These are phyloP conservation scores for Pleurotus djamor DNA, from an alignment of 768 basidiomycete genomes.

Conservation along the genomic window DNA sequence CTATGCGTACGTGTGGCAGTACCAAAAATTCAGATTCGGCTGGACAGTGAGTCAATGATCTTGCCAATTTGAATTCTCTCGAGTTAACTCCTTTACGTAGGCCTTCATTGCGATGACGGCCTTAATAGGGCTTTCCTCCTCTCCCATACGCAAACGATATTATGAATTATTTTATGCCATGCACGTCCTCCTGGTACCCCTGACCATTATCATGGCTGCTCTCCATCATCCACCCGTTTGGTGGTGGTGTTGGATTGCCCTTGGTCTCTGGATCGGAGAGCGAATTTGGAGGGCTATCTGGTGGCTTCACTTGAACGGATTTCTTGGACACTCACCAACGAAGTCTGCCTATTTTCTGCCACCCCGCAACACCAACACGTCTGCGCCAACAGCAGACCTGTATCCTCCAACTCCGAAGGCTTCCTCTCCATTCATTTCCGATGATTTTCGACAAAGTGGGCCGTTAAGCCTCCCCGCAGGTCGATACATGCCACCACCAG, in stretches of 20 bases:
- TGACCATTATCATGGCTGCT: constrained; percentile 58
- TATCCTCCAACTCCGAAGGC: not conserved
- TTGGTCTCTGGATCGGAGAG: constrained; percentile 63
- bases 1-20: constrained; percentile 53
- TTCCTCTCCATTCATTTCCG: not conserved
- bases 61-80: constrained; percentile 1
- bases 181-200: constrained; percentile 62
- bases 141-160: constrained; percentile 45
- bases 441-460: not conserved
- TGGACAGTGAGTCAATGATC: constrained; percentile 38
- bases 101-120: constrained; percentile 54
- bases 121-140: constrained; percentile 48
- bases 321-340: constrained; percentile 25
- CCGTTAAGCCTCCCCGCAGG: constrained; percentile 6
- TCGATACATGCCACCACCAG: constrained; percentile 52
- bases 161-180: constrained; percentile 67
- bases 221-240: constrained; percentile 66
- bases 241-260: constrained; percentile 69
- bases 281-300: constrained; percentile 52
- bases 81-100: constrained; percentile 25
- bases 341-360: not conserved
- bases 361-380: not conserved
- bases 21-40: constrained; percentile 61
- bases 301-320: constrained; percentile 61
- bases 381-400: not conserved